Conservation (phyloP, 2,329 filamentous ascomycete species). For the Mycosphaerella arachidis region DNA sequence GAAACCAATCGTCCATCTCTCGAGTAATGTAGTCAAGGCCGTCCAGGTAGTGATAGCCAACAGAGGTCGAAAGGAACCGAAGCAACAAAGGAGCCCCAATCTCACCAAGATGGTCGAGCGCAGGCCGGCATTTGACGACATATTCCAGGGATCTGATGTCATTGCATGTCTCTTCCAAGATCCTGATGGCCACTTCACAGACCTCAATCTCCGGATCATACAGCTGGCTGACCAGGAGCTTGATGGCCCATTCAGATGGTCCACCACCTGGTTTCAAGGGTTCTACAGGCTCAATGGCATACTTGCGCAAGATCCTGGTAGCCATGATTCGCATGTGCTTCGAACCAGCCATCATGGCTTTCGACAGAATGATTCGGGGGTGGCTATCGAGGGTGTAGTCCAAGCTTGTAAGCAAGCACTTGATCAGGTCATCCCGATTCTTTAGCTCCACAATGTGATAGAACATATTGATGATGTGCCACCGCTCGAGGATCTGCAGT, state of each 20-base stretch:
- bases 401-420: slow-evolving; percentile 81
- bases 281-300: slow-evolving; percentile 61
- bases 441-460: slow-evolving; percentile 94
- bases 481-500: slow-evolving; percentile 83
- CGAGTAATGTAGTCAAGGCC: slow-evolving; percentile 97
- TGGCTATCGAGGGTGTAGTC: slow-evolving; percentile 85
- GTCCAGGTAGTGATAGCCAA: slow-evolving; percentile 95
- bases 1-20: slow-evolving; percentile 99
- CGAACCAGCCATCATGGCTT: slow-evolving; percentile 84
- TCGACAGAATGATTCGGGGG: slow-evolving; percentile 85
- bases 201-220: slow-evolving; percentile 98
- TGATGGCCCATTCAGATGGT: slow-evolving; percentile 92
- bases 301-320: slow-evolving; percentile 81
- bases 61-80: slow-evolving; percentile 89
- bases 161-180: slow-evolving; percentile 95
- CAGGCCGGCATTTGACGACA: slow-evolving; percentile 91
- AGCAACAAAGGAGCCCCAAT: slow-evolving; percentile 90
- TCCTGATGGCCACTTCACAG: slow-evolving; percentile 92
- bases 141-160: slow-evolving; percentile 86
- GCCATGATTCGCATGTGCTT: slow-evolving; percentile 88
- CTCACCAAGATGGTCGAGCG: slow-evolving; percentile 90
- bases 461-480: slow-evolving; percentile 99
- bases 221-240: slow-evolving; percentile 92
- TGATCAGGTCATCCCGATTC: slow-evolving; percentile 85
- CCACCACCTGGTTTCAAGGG: slow-evolving; percentile 43